Percentiles rank a stretch among this genome's conserved stretches.
phyloP scores from a whole-genome alignment of 2,329 filamentous ascomycete genomes.

The Drechslera avenae region DNA sequence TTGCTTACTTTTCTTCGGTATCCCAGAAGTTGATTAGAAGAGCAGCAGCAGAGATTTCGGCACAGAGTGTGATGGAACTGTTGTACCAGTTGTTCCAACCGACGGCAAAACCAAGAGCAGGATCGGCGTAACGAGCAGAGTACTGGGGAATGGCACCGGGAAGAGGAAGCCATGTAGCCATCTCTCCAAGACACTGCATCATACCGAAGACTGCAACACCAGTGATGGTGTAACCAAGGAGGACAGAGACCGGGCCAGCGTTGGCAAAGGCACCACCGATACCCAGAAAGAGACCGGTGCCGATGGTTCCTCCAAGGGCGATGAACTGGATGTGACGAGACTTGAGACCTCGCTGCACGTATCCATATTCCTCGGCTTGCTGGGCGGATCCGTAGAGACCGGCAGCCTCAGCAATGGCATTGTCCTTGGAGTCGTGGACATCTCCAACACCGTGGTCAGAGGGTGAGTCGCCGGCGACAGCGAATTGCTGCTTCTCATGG shows the following conservation, averaged over 20 bases:
- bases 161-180: conserved; percentile 50
- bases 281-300: conserved; percentile 45
- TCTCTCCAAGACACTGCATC: conserved; percentile 52
- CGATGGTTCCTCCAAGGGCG: conserved; percentile 63
- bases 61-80: conserved; percentile 42
- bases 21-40: conserved; percentile 45
- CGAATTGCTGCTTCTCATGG: conserved; percentile 36
- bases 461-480: conserved; percentile 19
- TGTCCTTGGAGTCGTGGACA: conserved; percentile 31
- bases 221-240: conserved; percentile 46
- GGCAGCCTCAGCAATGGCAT: conserved; percentile 53
- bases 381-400: conserved; percentile 59
- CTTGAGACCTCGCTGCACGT: conserved; percentile 46
- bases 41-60: conserved; percentile 45
- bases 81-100: conserved; percentile 40
- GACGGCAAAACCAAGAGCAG: conserved; percentile 43
- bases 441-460: conserved; percentile 32
- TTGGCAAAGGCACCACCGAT: conserved; percentile 42
- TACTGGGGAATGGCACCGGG: conserved; percentile 47
- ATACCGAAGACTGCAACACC: conserved; percentile 45
- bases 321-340: conserved; percentile 65
- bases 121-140: conserved; percentile 53
- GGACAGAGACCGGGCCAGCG: conserved; percentile 43
- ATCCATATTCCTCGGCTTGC: conserved; percentile 43
- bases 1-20: conserved; percentile 26